These are phyloP conservation scores for Zymoseptoria ardabiliae DNA, from an alignment of 2,329 filamentous ascomycete genomes.

Conservation along the genomic window DNA sequence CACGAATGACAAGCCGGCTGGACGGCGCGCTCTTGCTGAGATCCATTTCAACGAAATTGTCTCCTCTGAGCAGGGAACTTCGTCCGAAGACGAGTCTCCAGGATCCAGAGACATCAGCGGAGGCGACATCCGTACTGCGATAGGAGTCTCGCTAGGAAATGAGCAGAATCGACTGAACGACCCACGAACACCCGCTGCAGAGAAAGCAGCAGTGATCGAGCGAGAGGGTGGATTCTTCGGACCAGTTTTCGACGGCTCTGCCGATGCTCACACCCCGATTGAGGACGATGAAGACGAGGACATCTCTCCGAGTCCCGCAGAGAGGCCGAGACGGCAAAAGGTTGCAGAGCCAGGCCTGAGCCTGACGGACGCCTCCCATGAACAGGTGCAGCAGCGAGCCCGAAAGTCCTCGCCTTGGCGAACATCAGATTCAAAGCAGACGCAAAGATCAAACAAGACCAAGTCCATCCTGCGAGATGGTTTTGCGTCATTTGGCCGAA, in stretches of 20 bases:
- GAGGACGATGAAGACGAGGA: conserved; percentile 1
- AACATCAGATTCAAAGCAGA: conserved; percentile 29
- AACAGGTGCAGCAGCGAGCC: not conserved
- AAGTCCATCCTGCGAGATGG: conserved; percentile 33
- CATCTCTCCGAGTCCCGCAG: not conserved
- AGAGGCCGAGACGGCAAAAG: not conserved
- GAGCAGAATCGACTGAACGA: conserved; percentile 51
- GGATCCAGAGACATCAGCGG: conserved; percentile 22
- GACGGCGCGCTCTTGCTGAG: conserved; percentile 34
- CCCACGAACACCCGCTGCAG: conserved; percentile 50
- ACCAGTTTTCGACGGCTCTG: conserved; percentile 11
- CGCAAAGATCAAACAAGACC: conserved; percentile 31
- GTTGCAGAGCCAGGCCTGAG: not conserved
- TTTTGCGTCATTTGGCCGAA: conserved; percentile 29
- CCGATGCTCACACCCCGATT: not conserved
- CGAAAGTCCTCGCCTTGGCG: conserved; percentile 41
- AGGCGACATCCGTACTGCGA: conserved; percentile 39
- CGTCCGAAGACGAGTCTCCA: conserved; percentile 37
- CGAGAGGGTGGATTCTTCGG: conserved; percentile 42
- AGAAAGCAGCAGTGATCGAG: conserved; percentile 52
- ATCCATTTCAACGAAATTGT: conserved; percentile 36
- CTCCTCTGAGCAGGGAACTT: conserved; percentile 33
- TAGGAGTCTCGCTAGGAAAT: conserved; percentile 53
- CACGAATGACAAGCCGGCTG: not conserved
- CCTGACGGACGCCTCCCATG: not conserved